phyloP scores from a whole-genome alignment of 2,329 filamentous ascomycete genomes.

The Trichoderma guizhouense region DNA sequence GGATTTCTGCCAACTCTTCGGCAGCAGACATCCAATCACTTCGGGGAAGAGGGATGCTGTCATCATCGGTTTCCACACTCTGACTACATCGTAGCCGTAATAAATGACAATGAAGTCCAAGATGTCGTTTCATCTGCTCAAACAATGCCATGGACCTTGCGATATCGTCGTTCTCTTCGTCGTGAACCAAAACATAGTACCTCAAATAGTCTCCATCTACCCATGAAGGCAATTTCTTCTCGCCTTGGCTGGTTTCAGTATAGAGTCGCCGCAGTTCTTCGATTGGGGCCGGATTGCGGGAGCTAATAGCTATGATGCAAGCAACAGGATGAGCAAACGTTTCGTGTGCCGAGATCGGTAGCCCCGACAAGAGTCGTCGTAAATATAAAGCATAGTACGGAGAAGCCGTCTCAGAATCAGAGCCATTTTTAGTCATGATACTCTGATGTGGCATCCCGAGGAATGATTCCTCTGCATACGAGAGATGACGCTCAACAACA shows the following conservation, averaged over 20 bases:
- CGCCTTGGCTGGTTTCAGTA: conserved; percentile 74
- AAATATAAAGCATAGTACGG: conserved; percentile 85
- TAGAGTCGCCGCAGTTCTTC: conserved; percentile 84
- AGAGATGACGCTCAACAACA: conserved; percentile 74
- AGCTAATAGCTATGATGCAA: conserved; percentile 92
- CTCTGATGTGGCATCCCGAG: conserved; percentile 36
- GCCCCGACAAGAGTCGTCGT: conserved; percentile 74
- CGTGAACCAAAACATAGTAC: conserved; percentile 95
- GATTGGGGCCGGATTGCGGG: conserved; percentile 76
- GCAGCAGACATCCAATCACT: conserved; percentile 86
- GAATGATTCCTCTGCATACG: conserved; percentile 65
- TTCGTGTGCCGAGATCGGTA: conserved; percentile 79
- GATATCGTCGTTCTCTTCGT: conserved; percentile 94
- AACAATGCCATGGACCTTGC: conserved; percentile 84
- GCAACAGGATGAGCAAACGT: conserved; percentile 94
- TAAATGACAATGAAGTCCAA: conserved; percentile 92
- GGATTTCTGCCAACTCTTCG: conserved; percentile 77
- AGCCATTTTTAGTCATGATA: conserved; percentile 38
- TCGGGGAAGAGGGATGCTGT: conserved; percentile 75
- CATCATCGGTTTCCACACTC: conserved; percentile 86
- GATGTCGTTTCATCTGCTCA: conserved; percentile 98
- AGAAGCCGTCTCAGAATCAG: conserved; percentile 56
- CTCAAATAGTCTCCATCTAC: conserved; percentile 88
- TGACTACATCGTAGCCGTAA: conserved; percentile 79
- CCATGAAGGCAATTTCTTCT: conserved; percentile 73